Percentiles rank a stretch among this genome's conserved stretches.
phyloP scores from a whole-genome alignment of 805 yeast species.

The Priceomyces melissophilus region DNA sequence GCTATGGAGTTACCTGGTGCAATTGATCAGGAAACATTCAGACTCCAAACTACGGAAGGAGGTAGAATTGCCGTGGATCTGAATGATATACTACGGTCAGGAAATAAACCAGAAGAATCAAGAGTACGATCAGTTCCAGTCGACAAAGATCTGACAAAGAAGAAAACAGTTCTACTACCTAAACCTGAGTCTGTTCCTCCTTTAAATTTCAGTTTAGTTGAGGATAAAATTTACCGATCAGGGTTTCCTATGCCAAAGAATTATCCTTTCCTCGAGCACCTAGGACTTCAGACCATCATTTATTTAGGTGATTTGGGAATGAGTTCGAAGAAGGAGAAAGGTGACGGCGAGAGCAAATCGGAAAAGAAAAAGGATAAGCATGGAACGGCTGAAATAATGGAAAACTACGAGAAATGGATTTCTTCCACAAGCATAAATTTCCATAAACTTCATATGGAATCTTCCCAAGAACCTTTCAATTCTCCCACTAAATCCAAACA shows the following conservation, averaged over 20 bases:
- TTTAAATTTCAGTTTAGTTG: slow-evolving; percentile 83
- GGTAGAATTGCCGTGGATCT: no score
- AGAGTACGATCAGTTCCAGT: no score
- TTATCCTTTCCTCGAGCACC: slow-evolving; percentile 69
- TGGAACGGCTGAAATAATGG: slow-evolving; percentile 48
- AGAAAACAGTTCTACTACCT: slow-evolving; percentile 4
- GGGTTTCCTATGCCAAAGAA: slow-evolving; percentile 93
- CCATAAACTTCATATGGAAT: slow-evolving; percentile 60
- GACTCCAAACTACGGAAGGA: no score
- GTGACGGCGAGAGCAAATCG: slow-evolving; percentile 8
- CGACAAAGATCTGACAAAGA: no score
- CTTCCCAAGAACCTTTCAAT: slow-evolving; percentile 74
- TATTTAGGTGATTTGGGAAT: slow-evolving; percentile 65
- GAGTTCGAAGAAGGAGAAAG: slow-evolving; percentile 19
- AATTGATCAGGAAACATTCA: no score
- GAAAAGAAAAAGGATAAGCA: slow-evolving; percentile 35
- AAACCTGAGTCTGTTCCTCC: slow-evolving; percentile 68
- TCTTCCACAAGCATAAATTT: slow-evolving; percentile 47
- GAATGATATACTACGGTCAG: no score
- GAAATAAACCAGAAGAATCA: no score
- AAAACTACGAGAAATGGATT: slow-evolving; percentile 71
- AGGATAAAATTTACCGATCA: slow-evolving; percentile 80
- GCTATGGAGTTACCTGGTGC: no score
- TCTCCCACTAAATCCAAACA: slow-evolving; percentile 45
- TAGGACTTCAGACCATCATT: slow-evolving; percentile 74